A percentile compares a stretch with the other conserved stretches of the same genome.
Evolutionary conservation across 345 rosid genomes (phyloP).

Genomic region (Linum usitatissimum): DNA sequence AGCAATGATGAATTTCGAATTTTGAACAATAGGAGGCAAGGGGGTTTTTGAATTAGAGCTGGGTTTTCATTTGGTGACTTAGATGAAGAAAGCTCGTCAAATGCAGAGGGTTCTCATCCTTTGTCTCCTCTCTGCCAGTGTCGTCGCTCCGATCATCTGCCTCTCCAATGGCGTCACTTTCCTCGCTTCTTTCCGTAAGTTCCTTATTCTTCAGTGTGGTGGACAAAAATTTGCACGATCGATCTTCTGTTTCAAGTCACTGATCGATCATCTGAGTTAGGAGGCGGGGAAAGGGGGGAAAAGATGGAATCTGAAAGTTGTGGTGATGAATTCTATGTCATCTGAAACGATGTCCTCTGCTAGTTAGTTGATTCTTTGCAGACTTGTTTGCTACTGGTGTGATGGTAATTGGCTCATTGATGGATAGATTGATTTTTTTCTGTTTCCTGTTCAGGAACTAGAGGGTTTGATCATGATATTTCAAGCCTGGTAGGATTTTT

Average conservation of each 20-base stretch:
- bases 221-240: no score
- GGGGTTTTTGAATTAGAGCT: background rate
- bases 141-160: constrained; percentile 60
- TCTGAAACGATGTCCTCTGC: background rate
- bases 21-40: background rate
- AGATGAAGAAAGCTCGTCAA: constrained; percentile 60
- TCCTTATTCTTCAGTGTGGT: background rate
- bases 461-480: constrained; percentile 54
- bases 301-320: background rate
- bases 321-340: background rate
- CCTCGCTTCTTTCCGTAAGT: constrained; percentile 48
- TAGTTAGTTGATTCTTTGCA: constrained; percentile 12
- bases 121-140: constrained; percentile 55
- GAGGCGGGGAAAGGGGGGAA: background rate
- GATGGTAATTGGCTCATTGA: no score
- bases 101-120: constrained; percentile 83
- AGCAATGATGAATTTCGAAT: constrained; percentile 6
- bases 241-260: background rate
- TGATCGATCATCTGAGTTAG: background rate
- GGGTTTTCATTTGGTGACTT: constrained; percentile 11
- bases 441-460: constrained; percentile 33
- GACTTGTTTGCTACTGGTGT: background rate
- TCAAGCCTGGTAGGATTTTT: constrained; percentile 41
- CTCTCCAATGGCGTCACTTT: constrained; percentile 42
- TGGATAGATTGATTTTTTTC: background rate